Evolutionary conservation across 768 basidiomycete species (phyloP).

Genomic region (Paxillus rubicundulus): DNA sequence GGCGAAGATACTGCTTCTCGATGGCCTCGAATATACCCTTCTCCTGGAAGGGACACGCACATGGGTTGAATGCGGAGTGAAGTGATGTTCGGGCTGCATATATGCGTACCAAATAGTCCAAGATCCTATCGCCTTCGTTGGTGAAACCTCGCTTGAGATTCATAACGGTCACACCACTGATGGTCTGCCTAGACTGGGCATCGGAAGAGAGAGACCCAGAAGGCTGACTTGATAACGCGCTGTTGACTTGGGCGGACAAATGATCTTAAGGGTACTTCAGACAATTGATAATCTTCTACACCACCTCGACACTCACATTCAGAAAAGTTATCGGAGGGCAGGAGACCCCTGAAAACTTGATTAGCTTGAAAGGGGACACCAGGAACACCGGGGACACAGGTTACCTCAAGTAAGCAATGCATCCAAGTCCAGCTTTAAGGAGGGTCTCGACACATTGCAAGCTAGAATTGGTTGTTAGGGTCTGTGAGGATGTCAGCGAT

Average conservation of each 20-base stretch:
- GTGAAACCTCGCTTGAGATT: slow-evolving; percentile 73
- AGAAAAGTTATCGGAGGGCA: slow-evolving; percentile 78
- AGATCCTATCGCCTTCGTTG: slow-evolving; percentile 76
- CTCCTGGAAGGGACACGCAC: slow-evolving; percentile 48
- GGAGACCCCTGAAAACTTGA: slow-evolving; percentile 51
- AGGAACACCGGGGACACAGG: neutral
- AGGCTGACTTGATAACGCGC: slow-evolving; percentile 29
- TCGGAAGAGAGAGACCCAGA: slow-evolving; percentile 40
- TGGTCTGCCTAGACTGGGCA: slow-evolving; percentile 37
- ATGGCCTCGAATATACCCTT: slow-evolving; percentile 84
- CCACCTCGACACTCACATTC: slow-evolving; percentile 43
- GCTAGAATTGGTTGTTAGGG: slow-evolving; percentile 58
- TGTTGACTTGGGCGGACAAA: slow-evolving; percentile 28
- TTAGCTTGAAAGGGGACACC: slow-evolving; percentile 2
- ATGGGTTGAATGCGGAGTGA: slow-evolving; percentile 1
- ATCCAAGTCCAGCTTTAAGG: slow-evolving; percentile 68
- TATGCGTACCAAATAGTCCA: slow-evolving; percentile 71
- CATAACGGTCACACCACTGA: slow-evolving; percentile 72
- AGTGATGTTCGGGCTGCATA: slow-evolving; percentile 8
- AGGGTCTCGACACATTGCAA: slow-evolving; percentile 70
- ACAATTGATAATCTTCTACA: neutral
- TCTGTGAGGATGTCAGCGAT: slow-evolving; percentile 29
- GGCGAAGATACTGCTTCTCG: slow-evolving; percentile 78
- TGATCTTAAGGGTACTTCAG: slow-evolving; percentile 16
- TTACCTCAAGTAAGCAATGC: slow-evolving; percentile 74